Base-by-base conservation (phyloP, 2,329 filamentous ascomycete genomes). In the Colletotrichum sp. region DNA sequence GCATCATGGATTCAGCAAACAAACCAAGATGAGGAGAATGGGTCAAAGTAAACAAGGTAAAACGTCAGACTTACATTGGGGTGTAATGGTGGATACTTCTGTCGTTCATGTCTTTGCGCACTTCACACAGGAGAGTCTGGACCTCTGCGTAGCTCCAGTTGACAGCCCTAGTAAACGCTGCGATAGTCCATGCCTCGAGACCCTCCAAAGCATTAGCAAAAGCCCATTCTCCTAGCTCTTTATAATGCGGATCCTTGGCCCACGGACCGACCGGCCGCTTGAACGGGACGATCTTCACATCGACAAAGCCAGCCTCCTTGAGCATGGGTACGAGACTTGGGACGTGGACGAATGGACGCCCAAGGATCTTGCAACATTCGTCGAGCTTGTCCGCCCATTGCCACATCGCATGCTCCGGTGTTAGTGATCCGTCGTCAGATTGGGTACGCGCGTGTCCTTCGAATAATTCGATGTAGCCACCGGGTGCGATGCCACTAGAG, bases 201-300 rank as follows among this genome's bases (percentile, higher is more conserved):
- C 71, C 71, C 7, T 57, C 63, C 10, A 28, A 6, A 28, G 32
- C 10, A 15, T 72, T 72, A 1, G 15, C 48, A 8, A 48, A 34
- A 7, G 3, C 15, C 79, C 83, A 83, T 16, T 69, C 67, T 6
- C 85, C 84, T 6, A 85, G 77, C 73, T 83, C 80, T 75, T 84
- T 84, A 66, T 82, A 78, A 68, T 80, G 78, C 9, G 72, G 68
- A 58, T 84, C 82, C 30, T 81, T 81, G 12, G 65, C 18, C 65
- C 65, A 67, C 6, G 28, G 43, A 4, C 30, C 30, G 7, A 36
- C 12, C 0, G 84, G 84, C 80, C 83, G 83, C 77, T 83, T 83
- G 75, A 78, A 78, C 15, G 78, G 79, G 12, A 78, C 75, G 34
- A 80, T 78, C 1, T 79, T 70, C 24, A 85, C 77, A 69, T 85